Evolutionary conservation across 139 green algal genomes (phyloP), one percentile per base, ranked within the genome.

Genomic region (Tetratostichococcus sp.): DNA sequence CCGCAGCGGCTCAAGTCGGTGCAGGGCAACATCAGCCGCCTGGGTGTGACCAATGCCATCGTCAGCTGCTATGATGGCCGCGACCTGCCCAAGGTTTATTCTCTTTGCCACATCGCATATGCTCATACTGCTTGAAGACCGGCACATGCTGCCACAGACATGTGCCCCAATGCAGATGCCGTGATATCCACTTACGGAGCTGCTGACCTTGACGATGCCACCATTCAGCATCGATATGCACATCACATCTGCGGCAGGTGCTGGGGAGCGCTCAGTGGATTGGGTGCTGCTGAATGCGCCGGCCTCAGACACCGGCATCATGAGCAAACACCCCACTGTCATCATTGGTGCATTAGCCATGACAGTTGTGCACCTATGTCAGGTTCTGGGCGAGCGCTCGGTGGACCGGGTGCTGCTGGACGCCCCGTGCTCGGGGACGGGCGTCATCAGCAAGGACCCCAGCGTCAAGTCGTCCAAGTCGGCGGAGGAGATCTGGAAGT

Each of bases 381-480:
- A 84, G 42, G 89, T 98, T 39, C 75, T 99, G 66, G 96, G 96
- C 0, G 73, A 87, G 57, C 86, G 84, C 67, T 91, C 74, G 57
- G 86, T 89, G 42, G 95, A 99, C 87, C 88, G 96, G 3, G 96
- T 97, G 67, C 90, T 99, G 81, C 88, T 99, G 69, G 96, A 99
- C 69, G 96, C 96, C 2, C 96, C 96, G 30, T 99, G 96, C 89
- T 92, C 75, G n/a, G 96, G 96, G 39, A 98, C 95, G n/a, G 96
- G 96, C 1, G 94, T 98, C 35, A 90, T 98, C 42, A 85, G 85
- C 71, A 99, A 99, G 83, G 95, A 99, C 86, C 82, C 90, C 19
- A 89, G 86, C 21, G 94, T 97, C 35, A 99, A 98, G 89, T 81
- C 76, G 43, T 88, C 70, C 79, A 98, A 98, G 85, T 84, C 57